These are phyloP conservation scores for Buddleja alternifolia DNA, from an alignment of 257 asterid genomes.

Conservation along the genomic window DNA sequence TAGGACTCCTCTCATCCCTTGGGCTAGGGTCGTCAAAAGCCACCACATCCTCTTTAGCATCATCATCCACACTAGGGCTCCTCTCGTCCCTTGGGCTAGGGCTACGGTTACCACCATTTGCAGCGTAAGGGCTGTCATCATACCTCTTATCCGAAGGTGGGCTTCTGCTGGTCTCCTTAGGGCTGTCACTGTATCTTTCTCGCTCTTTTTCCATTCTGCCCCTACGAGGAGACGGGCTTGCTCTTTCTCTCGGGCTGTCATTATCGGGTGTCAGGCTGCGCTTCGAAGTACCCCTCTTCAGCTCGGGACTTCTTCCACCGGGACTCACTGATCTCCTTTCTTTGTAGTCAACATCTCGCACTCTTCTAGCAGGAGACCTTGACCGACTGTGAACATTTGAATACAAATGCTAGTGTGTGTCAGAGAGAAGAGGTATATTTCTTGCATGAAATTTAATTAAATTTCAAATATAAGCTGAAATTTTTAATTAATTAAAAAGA, in stretches of 20 bases:
- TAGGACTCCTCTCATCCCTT: slow-evolving; percentile 37
- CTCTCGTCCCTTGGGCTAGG: slow-evolving; percentile 57
- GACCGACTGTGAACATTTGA: slow-evolving; percentile 50
- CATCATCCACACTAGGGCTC: slow-evolving; percentile 61
- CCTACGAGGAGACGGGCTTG: slow-evolving; percentile 33
- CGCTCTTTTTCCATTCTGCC: slow-evolving; percentile 30
- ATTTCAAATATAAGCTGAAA: not conserved
- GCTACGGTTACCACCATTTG: slow-evolving; percentile 54
- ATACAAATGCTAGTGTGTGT: not conserved
- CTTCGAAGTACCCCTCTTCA: slow-evolving; percentile 35
- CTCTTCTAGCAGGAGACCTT: slow-evolving; percentile 61
- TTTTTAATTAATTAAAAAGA: not conserved
- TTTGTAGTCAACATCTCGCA: slow-evolving; percentile 34
- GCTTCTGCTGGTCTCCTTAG: slow-evolving; percentile 44
- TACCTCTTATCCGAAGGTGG: slow-evolving; percentile 42
- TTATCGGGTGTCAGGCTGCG: slow-evolving; percentile 52
- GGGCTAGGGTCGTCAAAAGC: slow-evolving; percentile 35
- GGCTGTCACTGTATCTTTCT: slow-evolving; percentile 46
- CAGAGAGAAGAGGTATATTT: not conserved
- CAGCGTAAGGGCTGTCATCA: slow-evolving; percentile 47
- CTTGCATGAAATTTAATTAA: not conserved
- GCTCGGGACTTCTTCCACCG: slow-evolving; percentile 43
- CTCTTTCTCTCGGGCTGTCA: slow-evolving; percentile 31
- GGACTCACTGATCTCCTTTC: slow-evolving; percentile 62
- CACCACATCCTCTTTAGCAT: slow-evolving; percentile 8